These are phyloP conservation scores for Tricholoma furcatifolium DNA, from an alignment of 768 basidiomycete genomes.

Conservation along the genomic window DNA sequence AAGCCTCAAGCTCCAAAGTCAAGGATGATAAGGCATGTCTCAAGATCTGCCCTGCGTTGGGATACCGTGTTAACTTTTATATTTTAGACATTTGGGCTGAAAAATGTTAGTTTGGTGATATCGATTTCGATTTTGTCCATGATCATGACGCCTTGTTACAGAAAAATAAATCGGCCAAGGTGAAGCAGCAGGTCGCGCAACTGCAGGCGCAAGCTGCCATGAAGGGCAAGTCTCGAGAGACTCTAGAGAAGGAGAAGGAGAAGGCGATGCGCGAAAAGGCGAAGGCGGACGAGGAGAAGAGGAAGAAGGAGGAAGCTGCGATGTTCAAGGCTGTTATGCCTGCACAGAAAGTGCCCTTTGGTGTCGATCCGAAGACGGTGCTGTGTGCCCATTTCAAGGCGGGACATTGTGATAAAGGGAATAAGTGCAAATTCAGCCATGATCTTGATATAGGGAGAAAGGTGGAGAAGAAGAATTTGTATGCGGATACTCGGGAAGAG, in stretches of 20 bases:
- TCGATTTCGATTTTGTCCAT: constrained; percentile 8
- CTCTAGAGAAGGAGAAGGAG: constrained; percentile 84
- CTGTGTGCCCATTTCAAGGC: constrained; percentile 92
- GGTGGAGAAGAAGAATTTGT: constrained; percentile 94
- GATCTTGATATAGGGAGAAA: constrained; percentile 86
- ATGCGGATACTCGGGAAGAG: constrained; percentile 84
- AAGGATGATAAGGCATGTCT: constrained; percentile 23
- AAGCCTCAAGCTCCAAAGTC: constrained; percentile 22
- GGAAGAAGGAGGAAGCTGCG: constrained; percentile 80
- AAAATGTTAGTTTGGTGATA: constrained; percentile 16
- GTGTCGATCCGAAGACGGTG: constrained; percentile 94
- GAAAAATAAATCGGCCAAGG: constrained; percentile 96
- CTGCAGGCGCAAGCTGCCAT: constrained; percentile 75
- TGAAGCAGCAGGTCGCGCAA: constrained; percentile 79
- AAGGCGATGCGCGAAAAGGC: constrained; percentile 73
- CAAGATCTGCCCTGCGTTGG: constrained; percentile 1
- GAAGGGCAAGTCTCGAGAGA: constrained; percentile 78
- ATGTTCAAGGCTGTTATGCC: constrained; percentile 74
- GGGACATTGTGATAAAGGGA: constrained; percentile 91
- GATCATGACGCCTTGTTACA: constrained; percentile 25
- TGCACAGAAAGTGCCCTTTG: constrained; percentile 86
- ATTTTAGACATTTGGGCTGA: constrained; percentile 22
- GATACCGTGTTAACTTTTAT: constrained; percentile 4
- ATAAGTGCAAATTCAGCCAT: constrained; percentile 97
- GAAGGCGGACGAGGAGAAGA: constrained; percentile 79